These are phyloP conservation scores for Boletus patriciae DNA, from an alignment of 768 basidiomycete genomes.

Conservation along the genomic window DNA sequence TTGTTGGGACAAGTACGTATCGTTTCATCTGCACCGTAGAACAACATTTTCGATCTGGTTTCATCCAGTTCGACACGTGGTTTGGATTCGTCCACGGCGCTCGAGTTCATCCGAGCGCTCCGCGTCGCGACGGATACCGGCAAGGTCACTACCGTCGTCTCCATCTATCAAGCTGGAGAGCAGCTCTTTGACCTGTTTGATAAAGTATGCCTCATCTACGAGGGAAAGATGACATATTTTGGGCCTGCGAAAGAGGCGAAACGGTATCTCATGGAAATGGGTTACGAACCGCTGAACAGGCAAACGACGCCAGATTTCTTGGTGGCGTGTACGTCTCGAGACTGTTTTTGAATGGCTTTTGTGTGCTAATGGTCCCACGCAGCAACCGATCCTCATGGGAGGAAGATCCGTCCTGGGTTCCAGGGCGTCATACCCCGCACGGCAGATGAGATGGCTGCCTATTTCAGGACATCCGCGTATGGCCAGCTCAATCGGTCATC, in stretches of 20 bases:
- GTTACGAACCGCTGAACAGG: conserved; percentile 51
- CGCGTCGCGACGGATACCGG: conserved; percentile 61
- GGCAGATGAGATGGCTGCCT: conserved; percentile 55
- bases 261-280: conserved; percentile 4
- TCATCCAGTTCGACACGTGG: conserved; percentile 58
- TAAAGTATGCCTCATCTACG: conserved; percentile 30
- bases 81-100: conserved; percentile 66
- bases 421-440: conserved; percentile 47
- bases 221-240: conserved; percentile 11
- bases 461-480: conserved; percentile 43
- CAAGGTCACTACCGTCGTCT: conserved; percentile 62
- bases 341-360: conserved; percentile 16
- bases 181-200: conserved; percentile 62
- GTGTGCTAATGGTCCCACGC: neutral
- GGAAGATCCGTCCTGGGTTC: conserved; percentile 48
- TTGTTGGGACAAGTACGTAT: conserved; percentile 74
- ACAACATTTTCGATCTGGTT: neutral
- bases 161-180: conserved; percentile 84
- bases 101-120: conserved; percentile 69
- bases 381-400: conserved; percentile 61
- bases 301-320: conserved; percentile 65
- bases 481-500: conserved; percentile 46
- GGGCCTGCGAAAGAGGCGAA: conserved; percentile 4
- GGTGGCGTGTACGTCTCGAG: conserved; percentile 41
- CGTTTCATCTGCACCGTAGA: neutral